Conservation (phyloP, 805 yeast genomes). For the Ogataea trehalophila region DNA sequence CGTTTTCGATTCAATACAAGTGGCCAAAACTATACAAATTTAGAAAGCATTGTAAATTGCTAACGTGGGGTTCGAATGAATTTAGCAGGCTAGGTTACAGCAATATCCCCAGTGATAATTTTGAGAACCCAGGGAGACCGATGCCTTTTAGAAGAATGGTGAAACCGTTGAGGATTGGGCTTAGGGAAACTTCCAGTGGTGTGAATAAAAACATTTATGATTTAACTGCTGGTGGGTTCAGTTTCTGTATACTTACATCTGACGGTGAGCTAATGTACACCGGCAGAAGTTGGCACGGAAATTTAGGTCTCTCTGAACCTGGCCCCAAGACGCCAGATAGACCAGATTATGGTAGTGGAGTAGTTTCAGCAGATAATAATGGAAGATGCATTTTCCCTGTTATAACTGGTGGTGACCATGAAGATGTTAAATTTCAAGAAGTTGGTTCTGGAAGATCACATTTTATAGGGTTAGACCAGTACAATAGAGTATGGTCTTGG, state of each 20-base stretch:
- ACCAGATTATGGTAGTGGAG: not conserved
- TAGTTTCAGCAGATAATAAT: not conserved
- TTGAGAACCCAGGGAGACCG: constrained; percentile 8
- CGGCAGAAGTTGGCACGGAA: constrained; percentile 40
- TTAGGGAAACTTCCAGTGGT: constrained; percentile 22
- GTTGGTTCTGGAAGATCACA: constrained; percentile 63
- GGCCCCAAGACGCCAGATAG: constrained; percentile 36
- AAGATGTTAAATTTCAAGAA: constrained; percentile 35
- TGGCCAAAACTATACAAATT: constrained; percentile 47
- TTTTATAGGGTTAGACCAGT: constrained; percentile 52
- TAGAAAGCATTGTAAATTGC: constrained; percentile 37
- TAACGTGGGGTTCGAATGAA: constrained; percentile 46
- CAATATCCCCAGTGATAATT: constrained; percentile 6
- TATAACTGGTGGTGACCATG: constrained; percentile 6
- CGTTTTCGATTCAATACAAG: constrained; percentile 31
- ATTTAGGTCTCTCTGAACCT: constrained; percentile 32
- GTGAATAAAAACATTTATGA: constrained; percentile 30
- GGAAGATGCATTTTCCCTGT: constrained; percentile 11
- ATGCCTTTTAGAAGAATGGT: constrained; percentile 5
- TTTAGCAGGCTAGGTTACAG: constrained; percentile 42
- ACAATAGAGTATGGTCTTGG: constrained; percentile 56
- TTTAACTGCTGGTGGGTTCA: constrained; percentile 60
- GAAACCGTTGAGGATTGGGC: constrained; percentile 16
- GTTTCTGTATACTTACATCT: constrained; percentile 52
- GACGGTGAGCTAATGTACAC: constrained; percentile 53